Base-by-base conservation (phyloP, 805 yeast species). In the Torulaspora indica region DNA sequence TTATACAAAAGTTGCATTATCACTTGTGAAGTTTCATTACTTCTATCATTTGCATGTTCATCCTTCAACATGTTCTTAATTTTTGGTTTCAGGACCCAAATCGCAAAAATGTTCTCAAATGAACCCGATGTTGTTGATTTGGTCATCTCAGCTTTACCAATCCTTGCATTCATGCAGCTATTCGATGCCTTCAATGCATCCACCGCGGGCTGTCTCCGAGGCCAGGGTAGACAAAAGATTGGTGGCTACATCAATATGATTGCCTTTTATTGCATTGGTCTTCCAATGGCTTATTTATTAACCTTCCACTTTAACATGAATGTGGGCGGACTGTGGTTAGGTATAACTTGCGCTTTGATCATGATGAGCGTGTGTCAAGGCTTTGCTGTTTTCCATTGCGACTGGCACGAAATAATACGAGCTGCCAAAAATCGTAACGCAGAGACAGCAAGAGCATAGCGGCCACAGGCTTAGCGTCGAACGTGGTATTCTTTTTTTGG, bases 171-270 rank as follows among this genome's bases (percentile, higher is more conserved):
- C 25, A 82, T 81, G 75, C 90, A 84, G 66, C 64, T 85, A 20
- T 76, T 77, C 43, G 93, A 85, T 62, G 81, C 82, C 8, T 65
- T 79, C 55, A 77, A 82, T 50, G 85, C 87, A 12, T 79, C 82
- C 38, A 76, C 85, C 1, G 89, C 87, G 12, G 91, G 91, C 12
- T 74, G 86, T 47, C 68, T 85, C 42, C 73, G 93, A 59, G 91
- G 91, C 5, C 90, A 83, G 66, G 91, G 91, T 12, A 77, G 64
- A 49, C 68, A 62, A 50, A 62, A 60, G 42, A 58, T 64, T 25
- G 69, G 72, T 35, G 72, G 72, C 5, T 55, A 59, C 54, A 68
- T 67, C 46, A 64, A 55, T 25, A 50, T 55, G 32, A 53, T 63
- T 36, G 64, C 66, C 25, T 64, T 64, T 17, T 59, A 82, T 52